These are phyloP conservation scores for Chenopodium suecicum DNA, from an alignment of 148 eudicot species.

Conservation along the genomic window DNA sequence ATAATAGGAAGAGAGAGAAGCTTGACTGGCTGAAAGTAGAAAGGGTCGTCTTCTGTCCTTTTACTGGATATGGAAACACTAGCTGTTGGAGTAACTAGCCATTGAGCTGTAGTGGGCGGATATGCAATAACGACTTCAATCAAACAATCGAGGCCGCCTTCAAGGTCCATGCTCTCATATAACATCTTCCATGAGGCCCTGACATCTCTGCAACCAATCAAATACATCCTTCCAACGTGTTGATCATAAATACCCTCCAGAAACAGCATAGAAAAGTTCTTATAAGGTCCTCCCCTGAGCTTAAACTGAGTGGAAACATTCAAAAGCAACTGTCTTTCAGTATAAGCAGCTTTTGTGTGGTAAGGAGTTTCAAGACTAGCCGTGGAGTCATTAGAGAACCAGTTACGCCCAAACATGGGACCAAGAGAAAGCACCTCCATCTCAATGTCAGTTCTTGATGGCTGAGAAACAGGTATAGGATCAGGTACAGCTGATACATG, in stretches of 20 bases:
- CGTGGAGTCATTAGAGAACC: conserved; percentile 36
- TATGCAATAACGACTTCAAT: conserved; percentile 62
- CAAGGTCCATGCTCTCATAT: conserved; percentile 60
- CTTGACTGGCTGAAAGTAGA: conserved; percentile 55
- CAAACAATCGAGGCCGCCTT: conserved; percentile 73
- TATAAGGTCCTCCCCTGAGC: conserved; percentile 31
- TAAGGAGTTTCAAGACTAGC: conserved; percentile 36
- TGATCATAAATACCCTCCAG: conserved; percentile 84
- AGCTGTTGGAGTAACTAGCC: conserved; percentile 76
- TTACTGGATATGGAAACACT: conserved; percentile 65
- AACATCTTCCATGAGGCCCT: conserved; percentile 65
- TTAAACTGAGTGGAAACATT: conserved; percentile 73
- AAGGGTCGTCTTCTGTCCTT: conserved; percentile 73
- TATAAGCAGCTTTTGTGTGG: conserved; percentile 42
- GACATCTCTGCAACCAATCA: conserved; percentile 83
- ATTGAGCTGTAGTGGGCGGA: conserved; percentile 76
- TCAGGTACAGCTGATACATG: conserved; percentile 55
- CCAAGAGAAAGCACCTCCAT: conserved; percentile 74
- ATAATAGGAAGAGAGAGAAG: conserved; percentile 66
- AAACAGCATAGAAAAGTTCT: conserved; percentile 53
- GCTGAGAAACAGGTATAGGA: conserved; percentile 37
- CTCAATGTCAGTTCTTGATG: conserved; percentile 42
- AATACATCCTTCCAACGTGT: conserved; percentile 74
- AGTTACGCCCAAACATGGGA: conserved; percentile 56
- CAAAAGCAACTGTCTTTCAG: conserved; percentile 63